Percentiles rank a stretch among this genome's conserved stretches.
phyloP scores from a whole-genome alignment of 2,329 filamentous ascomycete species.

The Taxawa tesnikishii region DNA sequence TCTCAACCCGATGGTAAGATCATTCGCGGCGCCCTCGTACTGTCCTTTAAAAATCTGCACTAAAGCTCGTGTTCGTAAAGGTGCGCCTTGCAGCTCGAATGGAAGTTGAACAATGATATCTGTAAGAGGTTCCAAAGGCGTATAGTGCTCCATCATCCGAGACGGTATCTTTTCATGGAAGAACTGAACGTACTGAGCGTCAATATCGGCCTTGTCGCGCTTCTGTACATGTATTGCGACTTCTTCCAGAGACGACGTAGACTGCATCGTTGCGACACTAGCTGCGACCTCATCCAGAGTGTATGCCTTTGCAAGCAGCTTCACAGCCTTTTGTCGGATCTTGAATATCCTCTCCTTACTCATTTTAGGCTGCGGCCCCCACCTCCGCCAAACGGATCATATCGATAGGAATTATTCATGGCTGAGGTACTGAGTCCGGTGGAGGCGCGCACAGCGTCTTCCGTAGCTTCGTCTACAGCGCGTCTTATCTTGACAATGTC shows the following conservation, averaged over 20 bases:
- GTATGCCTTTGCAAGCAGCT: constrained; percentile 66
- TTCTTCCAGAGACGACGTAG: constrained; percentile 63
- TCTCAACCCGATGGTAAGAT: constrained; percentile 57
- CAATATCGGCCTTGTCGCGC: constrained; percentile 51
- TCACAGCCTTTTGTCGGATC: constrained; percentile 69
- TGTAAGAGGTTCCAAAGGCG: constrained; percentile 52
- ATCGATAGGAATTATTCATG: constrained; percentile 42
- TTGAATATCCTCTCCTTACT: constrained; percentile 66
- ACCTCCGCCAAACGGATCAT: constrained; percentile 35
- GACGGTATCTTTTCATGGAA: constrained; percentile 84
- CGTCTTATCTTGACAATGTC: constrained; percentile 73
- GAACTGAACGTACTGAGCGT: constrained; percentile 83
- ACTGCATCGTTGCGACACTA: constrained; percentile 75
- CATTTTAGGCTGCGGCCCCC: constrained; percentile 45
- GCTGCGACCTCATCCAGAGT: constrained; percentile 72
- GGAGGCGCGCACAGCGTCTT: constrained; percentile 63
- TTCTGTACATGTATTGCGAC: constrained; percentile 63
- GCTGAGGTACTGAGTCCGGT: constrained; percentile 58
- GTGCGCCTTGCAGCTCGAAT: constrained; percentile 52
- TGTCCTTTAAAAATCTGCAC: constrained; percentile 67
- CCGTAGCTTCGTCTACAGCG: constrained; percentile 68
- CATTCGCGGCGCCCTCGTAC: constrained; percentile 53
- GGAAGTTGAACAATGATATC: constrained; percentile 55
- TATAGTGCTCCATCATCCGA: constrained; percentile 58
- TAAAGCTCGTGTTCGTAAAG: constrained; percentile 60